These are phyloP conservation scores for Ophiostoma tasmaniense DNA, from an alignment of 2,329 filamentous ascomycete genomes.

Conservation along the genomic window DNA sequence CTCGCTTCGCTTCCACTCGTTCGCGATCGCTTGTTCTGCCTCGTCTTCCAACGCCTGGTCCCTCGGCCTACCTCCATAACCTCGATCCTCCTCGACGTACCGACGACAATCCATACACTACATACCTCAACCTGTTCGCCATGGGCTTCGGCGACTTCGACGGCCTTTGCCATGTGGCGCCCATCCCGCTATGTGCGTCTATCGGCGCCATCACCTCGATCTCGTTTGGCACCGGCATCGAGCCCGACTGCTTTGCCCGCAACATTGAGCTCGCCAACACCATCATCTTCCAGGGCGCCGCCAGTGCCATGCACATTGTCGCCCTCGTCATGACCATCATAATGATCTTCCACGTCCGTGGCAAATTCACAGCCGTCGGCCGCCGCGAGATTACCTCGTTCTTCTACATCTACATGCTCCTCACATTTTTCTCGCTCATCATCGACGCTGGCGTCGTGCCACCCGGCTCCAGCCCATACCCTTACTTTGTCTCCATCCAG, in stretches of 20 bases:
- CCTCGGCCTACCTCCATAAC: neutral
- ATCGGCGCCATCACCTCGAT: conserved; percentile 68
- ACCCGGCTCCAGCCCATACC: conserved; percentile 68
- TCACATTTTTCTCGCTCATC: conserved; percentile 80
- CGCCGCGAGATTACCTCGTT: conserved; percentile 71
- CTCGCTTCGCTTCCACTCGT: neutral
- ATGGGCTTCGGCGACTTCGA: conserved; percentile 92
- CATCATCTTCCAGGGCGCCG: conserved; percentile 91
- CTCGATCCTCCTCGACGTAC: neutral
- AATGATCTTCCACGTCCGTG: conserved; percentile 94
- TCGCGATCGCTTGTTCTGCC: neutral
- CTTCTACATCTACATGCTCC: conserved; percentile 92
- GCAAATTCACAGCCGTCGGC: conserved; percentile 94
- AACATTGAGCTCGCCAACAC: conserved; percentile 97
- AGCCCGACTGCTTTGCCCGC: conserved; percentile 84
- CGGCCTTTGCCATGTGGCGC: conserved; percentile 72
- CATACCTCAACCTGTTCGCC: conserved; percentile 29
- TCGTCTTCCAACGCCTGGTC: neutral
- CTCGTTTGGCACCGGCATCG: conserved; percentile 63
- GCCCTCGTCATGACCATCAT: conserved; percentile 88
- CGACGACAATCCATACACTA: neutral
- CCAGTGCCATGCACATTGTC: conserved; percentile 84
- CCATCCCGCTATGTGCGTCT: conserved; percentile 78
- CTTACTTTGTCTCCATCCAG: conserved; percentile 86
- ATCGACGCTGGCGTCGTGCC: conserved; percentile 90